phyloP scores from a whole-genome alignment of 441 rosid genomes.

The Theobroma grandiflorum region DNA sequence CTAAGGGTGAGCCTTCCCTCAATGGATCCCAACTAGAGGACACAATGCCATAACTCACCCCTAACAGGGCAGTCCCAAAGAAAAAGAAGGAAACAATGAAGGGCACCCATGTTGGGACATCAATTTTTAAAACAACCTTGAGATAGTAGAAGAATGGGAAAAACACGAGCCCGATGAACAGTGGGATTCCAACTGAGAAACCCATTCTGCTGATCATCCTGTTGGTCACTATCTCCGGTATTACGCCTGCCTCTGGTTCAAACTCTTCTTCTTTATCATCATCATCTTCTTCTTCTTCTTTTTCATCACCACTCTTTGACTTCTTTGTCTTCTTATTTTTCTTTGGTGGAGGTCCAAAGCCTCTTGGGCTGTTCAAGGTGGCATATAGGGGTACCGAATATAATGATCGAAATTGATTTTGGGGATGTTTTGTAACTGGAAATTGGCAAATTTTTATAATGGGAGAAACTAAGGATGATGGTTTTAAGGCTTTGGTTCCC shows the following conservation, averaged over 20 bases:
- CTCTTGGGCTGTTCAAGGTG: conserved; percentile 70
- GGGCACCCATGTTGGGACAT: conserved; percentile 90
- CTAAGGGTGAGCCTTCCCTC: conserved; percentile 87
- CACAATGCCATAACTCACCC: conserved; percentile 89
- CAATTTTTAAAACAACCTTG: conserved; percentile 77
- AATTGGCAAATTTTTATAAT: conserved; percentile 29
- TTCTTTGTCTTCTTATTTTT: conserved; percentile 55
- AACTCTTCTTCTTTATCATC: conserved; percentile 37
- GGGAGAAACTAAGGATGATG: conserved; percentile 15
- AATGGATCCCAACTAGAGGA: conserved; percentile 95
- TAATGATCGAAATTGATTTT: conserved; percentile 29
- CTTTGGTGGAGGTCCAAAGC: conserved; percentile 76
- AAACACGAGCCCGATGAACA: conserved; percentile 73
- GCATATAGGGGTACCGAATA: conserved; percentile 48
- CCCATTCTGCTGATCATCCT: conserved; percentile 91
- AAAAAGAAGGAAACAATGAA: conserved; percentile 80
- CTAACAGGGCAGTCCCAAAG: conserved; percentile 81
- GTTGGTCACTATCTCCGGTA: conserved; percentile 93
- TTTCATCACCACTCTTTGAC: conserved; percentile 30
- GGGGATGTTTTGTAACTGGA: conserved; percentile 28
- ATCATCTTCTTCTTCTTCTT: conserved; percentile 39
- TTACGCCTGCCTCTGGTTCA: conserved; percentile 57
- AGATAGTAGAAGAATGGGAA: conserved; percentile 90
- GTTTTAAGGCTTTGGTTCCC: conserved; percentile 4
- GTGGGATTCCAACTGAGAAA: conserved; percentile 76